Evolutionary conservation across 108 stramenopile species (phyloP).

Genomic region (Parmales sp.): DNA sequence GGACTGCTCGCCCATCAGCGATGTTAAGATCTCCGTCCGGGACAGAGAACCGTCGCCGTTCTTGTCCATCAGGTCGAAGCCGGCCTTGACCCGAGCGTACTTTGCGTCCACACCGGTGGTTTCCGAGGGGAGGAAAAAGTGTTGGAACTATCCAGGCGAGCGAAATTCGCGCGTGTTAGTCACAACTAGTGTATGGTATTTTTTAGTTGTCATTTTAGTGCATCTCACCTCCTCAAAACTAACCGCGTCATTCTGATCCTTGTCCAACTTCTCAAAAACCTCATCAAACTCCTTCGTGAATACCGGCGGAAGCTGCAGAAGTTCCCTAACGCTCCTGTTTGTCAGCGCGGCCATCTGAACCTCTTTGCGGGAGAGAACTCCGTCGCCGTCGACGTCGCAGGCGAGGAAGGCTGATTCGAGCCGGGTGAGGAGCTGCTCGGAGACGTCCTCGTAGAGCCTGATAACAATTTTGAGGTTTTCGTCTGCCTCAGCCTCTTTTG

Average conservation of each 20-base stretch:
- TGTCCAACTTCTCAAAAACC: background rate
- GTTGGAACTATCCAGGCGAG: too few relatives aligned
- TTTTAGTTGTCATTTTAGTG: too few relatives aligned
- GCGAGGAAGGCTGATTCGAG: background rate
- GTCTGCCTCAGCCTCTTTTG: too few relatives aligned
- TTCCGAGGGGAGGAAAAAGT: background rate
- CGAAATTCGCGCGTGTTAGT: too few relatives aligned
- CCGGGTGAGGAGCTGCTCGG: background rate
- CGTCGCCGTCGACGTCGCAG: background rate
- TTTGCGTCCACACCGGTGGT: background rate
- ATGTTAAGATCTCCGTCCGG: background rate
- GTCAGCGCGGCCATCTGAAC: background rate
- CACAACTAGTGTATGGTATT: too few relatives aligned
- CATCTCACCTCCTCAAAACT: background rate
- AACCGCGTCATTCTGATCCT: background rate
- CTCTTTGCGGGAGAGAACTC: background rate
- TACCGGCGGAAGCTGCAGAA: background rate
- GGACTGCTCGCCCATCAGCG: constrained; percentile 1
- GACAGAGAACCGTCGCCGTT: background rate
- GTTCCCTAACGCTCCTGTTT: background rate
- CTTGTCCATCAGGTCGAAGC: constrained; percentile 1
- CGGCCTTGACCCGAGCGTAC: constrained; percentile 3
- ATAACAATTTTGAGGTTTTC: background rate
- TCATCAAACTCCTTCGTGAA: background rate
- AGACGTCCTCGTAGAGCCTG: background rate